These are phyloP conservation scores for Ceratocystis albifundus DNA, from an alignment of 2,329 filamentous ascomycete species.

Conservation along the genomic window DNA sequence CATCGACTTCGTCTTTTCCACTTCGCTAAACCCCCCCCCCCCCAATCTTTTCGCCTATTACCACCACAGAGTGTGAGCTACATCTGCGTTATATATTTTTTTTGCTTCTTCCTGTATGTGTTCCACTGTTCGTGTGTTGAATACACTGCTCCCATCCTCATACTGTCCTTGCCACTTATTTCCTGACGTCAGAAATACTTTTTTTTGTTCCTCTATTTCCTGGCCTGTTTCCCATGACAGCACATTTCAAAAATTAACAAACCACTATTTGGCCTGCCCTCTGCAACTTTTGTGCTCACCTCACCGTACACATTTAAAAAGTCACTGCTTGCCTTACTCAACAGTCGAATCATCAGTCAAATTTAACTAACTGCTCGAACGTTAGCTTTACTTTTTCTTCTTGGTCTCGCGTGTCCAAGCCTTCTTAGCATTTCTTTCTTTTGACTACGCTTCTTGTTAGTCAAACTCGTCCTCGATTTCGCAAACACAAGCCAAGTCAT, in stretches of 20 bases:
- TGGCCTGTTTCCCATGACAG: slow-evolving; percentile 4
- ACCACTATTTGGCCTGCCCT: slow-evolving; percentile 11
- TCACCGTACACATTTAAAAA: background rate
- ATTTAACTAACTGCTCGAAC: background rate
- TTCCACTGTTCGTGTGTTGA: background rate
- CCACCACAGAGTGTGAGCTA: background rate
- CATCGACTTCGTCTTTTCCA: slow-evolving; percentile 8
- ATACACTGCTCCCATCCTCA: background rate
- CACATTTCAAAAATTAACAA: background rate
- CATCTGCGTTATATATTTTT: slow-evolving; percentile 20
- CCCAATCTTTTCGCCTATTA: slow-evolving; percentile 4
- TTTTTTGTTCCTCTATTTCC: background rate
- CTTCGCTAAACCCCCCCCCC: slow-evolving; percentile 9
- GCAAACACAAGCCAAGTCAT: background rate
- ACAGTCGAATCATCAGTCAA: background rate
- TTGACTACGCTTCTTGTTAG: background rate
- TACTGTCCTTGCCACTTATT: slow-evolving; percentile 2
- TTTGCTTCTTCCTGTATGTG: slow-evolving; percentile 16
- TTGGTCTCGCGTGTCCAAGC: background rate
- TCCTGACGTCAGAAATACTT: slow-evolving; percentile 17
- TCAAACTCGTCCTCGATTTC: background rate
- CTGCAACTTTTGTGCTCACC: slow-evolving; percentile 13
- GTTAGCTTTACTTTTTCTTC: background rate
- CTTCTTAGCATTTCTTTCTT: background rate
- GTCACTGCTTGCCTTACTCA: background rate